phyloP scores from a whole-genome alignment of 129 eudicot species.

The Artemisia annua region DNA sequence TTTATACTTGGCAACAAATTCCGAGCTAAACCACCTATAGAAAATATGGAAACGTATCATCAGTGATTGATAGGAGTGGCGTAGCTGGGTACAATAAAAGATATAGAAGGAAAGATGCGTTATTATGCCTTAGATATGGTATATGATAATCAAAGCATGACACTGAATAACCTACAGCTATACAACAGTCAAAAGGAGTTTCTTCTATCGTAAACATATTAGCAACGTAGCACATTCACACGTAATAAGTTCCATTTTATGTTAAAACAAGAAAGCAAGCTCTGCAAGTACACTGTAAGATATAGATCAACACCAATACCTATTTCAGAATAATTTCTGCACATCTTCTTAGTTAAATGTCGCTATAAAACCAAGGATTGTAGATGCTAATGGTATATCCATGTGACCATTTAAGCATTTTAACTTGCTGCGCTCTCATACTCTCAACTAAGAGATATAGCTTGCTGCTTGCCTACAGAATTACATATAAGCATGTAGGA shows the following conservation, averaged over 20 bases:
- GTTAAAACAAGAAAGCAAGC: too few species aligned
- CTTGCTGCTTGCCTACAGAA: not conserved
- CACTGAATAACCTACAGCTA: constrained; percentile 11
- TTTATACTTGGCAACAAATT: not conserved
- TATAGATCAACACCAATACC: too few species aligned
- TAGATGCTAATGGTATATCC: too few species aligned
- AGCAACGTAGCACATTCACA: not conserved
- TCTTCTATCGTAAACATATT: not conserved
- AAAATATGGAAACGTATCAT: constrained; percentile 10
- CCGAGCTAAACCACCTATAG: constrained; percentile 19
- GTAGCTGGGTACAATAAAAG: not conserved
- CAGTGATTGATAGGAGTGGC: not conserved
- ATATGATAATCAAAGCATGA: constrained; percentile 6
- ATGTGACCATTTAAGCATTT: not conserved
- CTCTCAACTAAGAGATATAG: not conserved
- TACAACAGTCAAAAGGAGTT: not conserved
- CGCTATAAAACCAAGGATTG: too few species aligned
- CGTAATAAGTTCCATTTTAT: not conserved
- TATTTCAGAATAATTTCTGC: too few species aligned
- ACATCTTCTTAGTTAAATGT: too few species aligned
- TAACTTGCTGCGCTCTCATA: not conserved
- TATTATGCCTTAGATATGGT: not conserved
- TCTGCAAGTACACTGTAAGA: too few species aligned
- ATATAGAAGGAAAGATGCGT: not conserved
- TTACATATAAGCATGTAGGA: not conserved